phyloP scores from a whole-genome alignment of 345 rosid species.

The Syzygium jambos region DNA sequence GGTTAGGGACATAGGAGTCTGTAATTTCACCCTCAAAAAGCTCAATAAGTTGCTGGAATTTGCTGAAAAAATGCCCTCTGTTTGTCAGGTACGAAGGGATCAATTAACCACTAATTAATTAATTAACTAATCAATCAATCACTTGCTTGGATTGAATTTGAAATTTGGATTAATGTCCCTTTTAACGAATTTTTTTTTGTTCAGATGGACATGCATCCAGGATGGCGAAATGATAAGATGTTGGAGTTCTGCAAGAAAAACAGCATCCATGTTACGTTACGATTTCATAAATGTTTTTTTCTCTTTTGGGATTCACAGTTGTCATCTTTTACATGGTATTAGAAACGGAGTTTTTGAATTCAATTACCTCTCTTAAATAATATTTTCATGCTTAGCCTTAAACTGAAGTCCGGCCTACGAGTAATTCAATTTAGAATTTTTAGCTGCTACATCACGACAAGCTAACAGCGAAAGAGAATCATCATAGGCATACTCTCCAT shows the following conservation, averaged over 20 bases:
- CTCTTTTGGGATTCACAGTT: background rate
- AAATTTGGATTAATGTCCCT: background rate
- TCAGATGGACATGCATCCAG: background rate
- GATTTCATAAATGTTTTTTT: background rate
- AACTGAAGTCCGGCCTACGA: too few species aligned
- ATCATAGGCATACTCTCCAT: background rate
- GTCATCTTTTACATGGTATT: background rate
- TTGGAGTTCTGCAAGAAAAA: slow-evolving; percentile 23
- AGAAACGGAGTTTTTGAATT: background rate
- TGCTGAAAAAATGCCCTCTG: background rate
- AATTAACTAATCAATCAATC: background rate
- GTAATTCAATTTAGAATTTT: too few species aligned
- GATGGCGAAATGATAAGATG: slow-evolving; percentile 22
- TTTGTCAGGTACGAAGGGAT: slow-evolving; percentile 16
- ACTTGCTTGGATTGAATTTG: background rate
- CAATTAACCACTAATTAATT: background rate
- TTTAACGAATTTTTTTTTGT: background rate
- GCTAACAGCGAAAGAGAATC: accelerated
- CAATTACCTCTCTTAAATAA: background rate
- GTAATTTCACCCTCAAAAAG: background rate
- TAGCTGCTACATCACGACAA: background rate
- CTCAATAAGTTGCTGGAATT: background rate
- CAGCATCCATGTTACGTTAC: slow-evolving; percentile 42
- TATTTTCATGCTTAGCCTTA: too few species aligned
- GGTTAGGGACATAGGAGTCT: slow-evolving; percentile 36